Evolutionary conservation across 1,284 basidiomycete species (phyloP).

Genomic region (Laetiporus sulphureus): DNA sequence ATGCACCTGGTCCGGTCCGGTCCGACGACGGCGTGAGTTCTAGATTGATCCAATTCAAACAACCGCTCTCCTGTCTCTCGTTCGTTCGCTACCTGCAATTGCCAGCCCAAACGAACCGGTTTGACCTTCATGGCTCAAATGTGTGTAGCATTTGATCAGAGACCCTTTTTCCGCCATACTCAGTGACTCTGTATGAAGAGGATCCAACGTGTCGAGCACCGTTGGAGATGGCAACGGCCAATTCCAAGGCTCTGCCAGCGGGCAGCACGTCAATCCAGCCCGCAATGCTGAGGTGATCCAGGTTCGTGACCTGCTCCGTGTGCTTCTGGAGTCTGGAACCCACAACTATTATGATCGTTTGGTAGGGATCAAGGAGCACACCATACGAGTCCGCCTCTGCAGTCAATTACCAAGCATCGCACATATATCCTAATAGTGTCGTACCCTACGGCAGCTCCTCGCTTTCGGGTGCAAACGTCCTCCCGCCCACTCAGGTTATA

Average conservation of each 20-base stretch:
- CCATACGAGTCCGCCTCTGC: conserved; percentile 4
- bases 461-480: conserved; percentile 6
- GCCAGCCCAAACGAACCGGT: conserved; percentile 9
- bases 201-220: neutral
- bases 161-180: too few species aligned
- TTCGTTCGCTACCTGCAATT: neutral
- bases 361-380: neutral
- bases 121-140: conserved; percentile 1
- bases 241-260: neutral
- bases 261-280: conserved; percentile 1
- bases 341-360: neutral
- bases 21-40: neutral
- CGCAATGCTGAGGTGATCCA: conserved; percentile 1
- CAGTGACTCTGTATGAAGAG: too few species aligned
- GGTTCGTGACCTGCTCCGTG: neutral
- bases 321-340: too few species aligned
- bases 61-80: conserved; percentile 1
- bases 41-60: conserved; percentile 4
- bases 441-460: conserved; percentile 9
- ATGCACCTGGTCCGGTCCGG: neutral
- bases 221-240: neutral
- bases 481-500: conserved; percentile 1
- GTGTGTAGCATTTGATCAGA: too few species aligned
- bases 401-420: neutral
- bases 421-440: conserved; percentile 8